Evolutionary conservation across 83 land plant species (phyloP).

Genomic region (Thuja plicata): DNA sequence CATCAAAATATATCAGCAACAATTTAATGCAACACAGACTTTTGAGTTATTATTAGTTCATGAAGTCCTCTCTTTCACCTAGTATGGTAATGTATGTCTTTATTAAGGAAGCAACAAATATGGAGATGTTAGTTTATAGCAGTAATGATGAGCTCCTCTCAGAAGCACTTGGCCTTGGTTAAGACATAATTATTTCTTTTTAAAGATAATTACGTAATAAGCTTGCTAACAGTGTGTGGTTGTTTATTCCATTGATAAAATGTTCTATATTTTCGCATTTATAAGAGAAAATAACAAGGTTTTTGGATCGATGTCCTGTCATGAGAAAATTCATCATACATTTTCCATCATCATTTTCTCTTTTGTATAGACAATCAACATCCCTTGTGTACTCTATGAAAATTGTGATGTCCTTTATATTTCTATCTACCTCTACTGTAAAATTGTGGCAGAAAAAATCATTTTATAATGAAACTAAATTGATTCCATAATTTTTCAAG

Average conservation of each 20-base stretch:
- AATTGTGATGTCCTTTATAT: constrained; percentile 83
- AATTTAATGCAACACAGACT: constrained; percentile 97
- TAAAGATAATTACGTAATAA: neutral
- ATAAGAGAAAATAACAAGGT: constrained; percentile 92
- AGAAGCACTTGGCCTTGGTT: too few relatives aligned
- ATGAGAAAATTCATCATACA: constrained; percentile 93
- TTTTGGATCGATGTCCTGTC: constrained; percentile 48
- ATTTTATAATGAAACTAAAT: neutral
- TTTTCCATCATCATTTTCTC: constrained; percentile 87
- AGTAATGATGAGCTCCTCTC: constrained; percentile 90
- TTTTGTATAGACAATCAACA: constrained; percentile 84
- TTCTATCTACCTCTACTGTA: constrained; percentile 89
- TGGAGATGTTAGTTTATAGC: constrained; percentile 93
- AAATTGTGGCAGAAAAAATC: constrained; percentile 51
- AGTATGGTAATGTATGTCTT: constrained; percentile 99
- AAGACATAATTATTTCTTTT: too few relatives aligned
- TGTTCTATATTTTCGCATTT: constrained; percentile 90
- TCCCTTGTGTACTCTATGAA: constrained; percentile 92
- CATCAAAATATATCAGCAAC: constrained; percentile 96
- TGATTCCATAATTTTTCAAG: neutral
- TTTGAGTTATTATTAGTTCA: constrained; percentile 73
- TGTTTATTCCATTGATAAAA: constrained; percentile 95
- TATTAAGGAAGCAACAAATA: constrained; percentile 87
- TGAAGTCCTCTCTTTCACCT: constrained; percentile 98
- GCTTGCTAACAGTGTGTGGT: constrained; percentile 72